A percentile compares a stretch with the other conserved stretches of the same genome.
Evolutionary conservation across 345 rosid species (phyloP).

Genomic region (Eucalyptus viminalis): DNA sequence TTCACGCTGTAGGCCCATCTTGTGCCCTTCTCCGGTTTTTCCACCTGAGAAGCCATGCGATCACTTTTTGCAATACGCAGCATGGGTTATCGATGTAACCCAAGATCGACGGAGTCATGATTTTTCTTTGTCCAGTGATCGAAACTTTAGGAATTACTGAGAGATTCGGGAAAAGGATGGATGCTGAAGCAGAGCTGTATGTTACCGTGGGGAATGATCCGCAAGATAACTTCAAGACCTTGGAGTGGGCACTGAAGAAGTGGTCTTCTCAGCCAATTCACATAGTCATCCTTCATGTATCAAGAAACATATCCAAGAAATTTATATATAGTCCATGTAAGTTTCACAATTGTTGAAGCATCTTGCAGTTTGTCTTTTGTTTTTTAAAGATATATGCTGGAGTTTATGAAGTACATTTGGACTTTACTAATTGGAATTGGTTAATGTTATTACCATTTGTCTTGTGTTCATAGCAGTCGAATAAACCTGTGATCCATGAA

Average conservation of each 20-base stretch:
- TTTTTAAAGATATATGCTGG: too few species aligned
- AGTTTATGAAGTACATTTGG: too few species aligned
- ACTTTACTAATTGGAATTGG: too few species aligned
- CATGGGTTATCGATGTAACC: neutral
- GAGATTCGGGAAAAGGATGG: neutral
- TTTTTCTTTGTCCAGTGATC: neutral
- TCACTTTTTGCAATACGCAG: neutral
- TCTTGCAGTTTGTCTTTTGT: too few species aligned
- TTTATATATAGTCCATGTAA: slow-evolving; percentile 56
- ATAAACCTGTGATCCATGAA: too few species aligned
- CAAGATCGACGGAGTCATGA: neutral
- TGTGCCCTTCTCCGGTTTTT: neutral
- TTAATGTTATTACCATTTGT: too few species aligned
- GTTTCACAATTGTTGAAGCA: neutral
- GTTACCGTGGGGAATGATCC: slow-evolving; percentile 64
- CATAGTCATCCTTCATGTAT: slow-evolving; percentile 47
- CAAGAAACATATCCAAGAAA: slow-evolving; percentile 32
- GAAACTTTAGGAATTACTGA: neutral
- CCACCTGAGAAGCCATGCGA: neutral
- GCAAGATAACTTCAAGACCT: slow-evolving; percentile 54
- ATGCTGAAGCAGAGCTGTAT: slow-evolving; percentile 20
- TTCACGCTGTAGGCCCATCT: neutral
- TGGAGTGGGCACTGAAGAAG: slow-evolving; percentile 51
- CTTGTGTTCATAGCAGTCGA: too few species aligned
- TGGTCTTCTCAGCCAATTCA: slow-evolving; percentile 41